phyloP scores from a whole-genome alignment of 768 basidiomycete species.

The Tephrocybe sp. region DNA sequence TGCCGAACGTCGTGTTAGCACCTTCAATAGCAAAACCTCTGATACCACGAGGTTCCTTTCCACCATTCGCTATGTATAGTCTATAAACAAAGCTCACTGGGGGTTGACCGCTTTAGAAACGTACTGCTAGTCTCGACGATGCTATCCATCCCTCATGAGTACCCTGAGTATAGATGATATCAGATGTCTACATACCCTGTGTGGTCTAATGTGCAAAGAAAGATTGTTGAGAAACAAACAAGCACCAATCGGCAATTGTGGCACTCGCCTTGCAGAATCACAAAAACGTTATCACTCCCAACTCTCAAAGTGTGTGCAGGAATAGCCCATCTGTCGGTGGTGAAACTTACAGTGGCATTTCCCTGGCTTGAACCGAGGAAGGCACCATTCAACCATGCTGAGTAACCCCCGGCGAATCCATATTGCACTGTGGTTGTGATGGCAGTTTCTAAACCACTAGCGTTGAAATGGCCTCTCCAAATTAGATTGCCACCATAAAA shows the following conservation, averaged over 20 bases:
- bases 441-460: conserved; percentile 46
- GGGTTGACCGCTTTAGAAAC: conserved; percentile 10
- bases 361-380: conserved; percentile 52
- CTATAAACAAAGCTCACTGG: neutral
- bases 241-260: neutral
- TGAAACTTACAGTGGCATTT: conserved; percentile 39
- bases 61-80: conserved; percentile 38
- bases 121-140: conserved; percentile 49
- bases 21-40: conserved; percentile 45
- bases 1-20: conserved; percentile 34
- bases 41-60: conserved; percentile 50
- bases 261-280: conserved; percentile 33
- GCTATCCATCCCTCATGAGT: conserved; percentile 21
- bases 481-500: conserved; percentile 54
- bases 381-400: conserved; percentile 47
- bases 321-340: conserved; percentile 42
- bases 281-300: conserved; percentile 42
- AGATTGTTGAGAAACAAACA: neutral
- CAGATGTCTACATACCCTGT: conserved; percentile 38
- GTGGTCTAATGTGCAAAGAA: conserved; percentile 34
- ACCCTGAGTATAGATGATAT: neutral
- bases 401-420: conserved; percentile 52
- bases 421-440: conserved; percentile 47
- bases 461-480: conserved; percentile 54
- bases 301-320: conserved; percentile 32